These are phyloP conservation scores for Malus fusca DNA, from an alignment of 306 rosid genomes.

Conservation along the genomic window DNA sequence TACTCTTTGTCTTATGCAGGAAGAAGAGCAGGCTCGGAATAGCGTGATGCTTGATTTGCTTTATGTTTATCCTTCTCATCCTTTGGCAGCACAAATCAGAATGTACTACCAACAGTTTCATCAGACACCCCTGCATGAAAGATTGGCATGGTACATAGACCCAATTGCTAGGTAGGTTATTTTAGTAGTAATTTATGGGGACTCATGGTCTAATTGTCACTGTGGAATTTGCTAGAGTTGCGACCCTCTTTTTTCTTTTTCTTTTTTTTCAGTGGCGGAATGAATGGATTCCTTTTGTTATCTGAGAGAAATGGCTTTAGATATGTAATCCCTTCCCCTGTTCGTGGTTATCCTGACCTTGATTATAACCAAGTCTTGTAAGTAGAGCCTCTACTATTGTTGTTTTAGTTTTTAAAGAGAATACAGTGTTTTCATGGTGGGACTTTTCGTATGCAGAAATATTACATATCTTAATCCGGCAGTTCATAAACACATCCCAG, in stretches of 20 bases:
- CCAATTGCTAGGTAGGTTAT: constrained; percentile 58
- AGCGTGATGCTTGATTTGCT: constrained; percentile 76
- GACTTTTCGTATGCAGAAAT: constrained; percentile 52
- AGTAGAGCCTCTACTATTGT: constrained; percentile 28
- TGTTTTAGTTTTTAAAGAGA: constrained; percentile 16
- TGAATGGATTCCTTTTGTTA: constrained; percentile 78
- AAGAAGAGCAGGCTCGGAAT: constrained; percentile 67
- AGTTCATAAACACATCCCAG: constrained; percentile 56
- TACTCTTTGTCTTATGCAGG: constrained; percentile 47
- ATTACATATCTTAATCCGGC: constrained; percentile 56
- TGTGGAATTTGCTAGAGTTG: background rate
- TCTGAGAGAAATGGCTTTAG: constrained; percentile 61
- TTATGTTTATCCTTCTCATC: constrained; percentile 57
- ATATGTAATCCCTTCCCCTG: constrained; percentile 51
- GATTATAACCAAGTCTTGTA: constrained; percentile 69
- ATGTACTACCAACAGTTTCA: constrained; percentile 32
- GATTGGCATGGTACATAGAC: constrained; percentile 34
- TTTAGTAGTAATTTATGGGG: constrained; percentile 3
- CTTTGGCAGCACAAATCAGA: constrained; percentile 46
- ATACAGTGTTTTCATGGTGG: constrained; percentile 18
- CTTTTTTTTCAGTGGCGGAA: constrained; percentile 60
- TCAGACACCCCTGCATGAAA: constrained; percentile 33
- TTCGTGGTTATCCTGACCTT: constrained; percentile 58
- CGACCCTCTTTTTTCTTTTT: background rate
- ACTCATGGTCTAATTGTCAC: background rate